A percentile compares a stretch with the other conserved stretches of the same genome.
Evolutionary conservation across 768 basidiomycete species (phyloP).

Genomic region (Suillus subalutaceus): DNA sequence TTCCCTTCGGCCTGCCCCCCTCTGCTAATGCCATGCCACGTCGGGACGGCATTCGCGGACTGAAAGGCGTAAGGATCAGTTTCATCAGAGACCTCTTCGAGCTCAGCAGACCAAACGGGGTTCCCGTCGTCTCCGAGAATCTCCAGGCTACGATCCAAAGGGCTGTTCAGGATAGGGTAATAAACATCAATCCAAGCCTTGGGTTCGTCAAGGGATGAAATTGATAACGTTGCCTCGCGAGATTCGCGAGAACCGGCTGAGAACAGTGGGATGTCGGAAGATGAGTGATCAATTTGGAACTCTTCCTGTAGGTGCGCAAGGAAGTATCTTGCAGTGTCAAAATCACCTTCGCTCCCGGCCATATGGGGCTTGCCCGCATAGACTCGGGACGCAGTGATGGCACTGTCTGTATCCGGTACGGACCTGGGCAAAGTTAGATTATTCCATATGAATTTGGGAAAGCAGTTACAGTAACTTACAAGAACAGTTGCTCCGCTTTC

Average conservation of each 20-base stretch:
- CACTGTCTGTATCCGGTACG: conserved; percentile 53
- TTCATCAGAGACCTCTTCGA: conserved; percentile 67
- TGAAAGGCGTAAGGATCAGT: conserved; percentile 65
- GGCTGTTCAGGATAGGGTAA: conserved; percentile 75
- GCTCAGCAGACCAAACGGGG: conserved; percentile 58
- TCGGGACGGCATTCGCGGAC: conserved; percentile 56
- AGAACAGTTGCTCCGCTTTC: conserved; percentile 46
- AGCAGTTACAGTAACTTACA: conserved; percentile 35
- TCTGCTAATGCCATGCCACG: conserved; percentile 73
- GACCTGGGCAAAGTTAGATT: conserved; percentile 36
- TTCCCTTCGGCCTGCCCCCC: conserved; percentile 68
- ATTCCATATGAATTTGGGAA: background rate
- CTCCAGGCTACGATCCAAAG: conserved; percentile 57
- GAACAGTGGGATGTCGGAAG: conserved; percentile 46
- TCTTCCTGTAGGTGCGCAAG: conserved; percentile 54
- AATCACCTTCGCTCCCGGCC: conserved; percentile 60
- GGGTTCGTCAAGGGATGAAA: conserved; percentile 42
- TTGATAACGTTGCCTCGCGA: conserved; percentile 52
- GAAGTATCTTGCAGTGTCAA: conserved; percentile 59
- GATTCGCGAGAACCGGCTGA: conserved; percentile 60
- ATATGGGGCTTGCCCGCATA: conserved; percentile 61
- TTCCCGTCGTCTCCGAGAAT: conserved; percentile 54
- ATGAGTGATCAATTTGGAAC: conserved; percentile 41
- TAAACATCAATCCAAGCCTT: conserved; percentile 70
- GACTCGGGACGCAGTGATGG: conserved; percentile 51